Conservation (phyloP, 2,329 filamentous ascomycete genomes). For the Epichloe baconii region DNA sequence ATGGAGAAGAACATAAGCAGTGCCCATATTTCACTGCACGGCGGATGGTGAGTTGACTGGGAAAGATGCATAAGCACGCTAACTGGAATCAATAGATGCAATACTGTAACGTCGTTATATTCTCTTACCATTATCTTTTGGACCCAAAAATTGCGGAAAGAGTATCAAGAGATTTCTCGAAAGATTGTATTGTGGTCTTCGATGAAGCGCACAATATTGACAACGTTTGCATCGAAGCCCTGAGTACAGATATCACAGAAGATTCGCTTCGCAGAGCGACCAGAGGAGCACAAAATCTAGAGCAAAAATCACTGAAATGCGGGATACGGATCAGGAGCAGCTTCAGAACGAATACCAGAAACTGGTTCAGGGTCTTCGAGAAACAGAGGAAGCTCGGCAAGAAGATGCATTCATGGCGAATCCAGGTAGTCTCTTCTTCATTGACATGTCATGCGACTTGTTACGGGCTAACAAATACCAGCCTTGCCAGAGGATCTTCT, state of each 20-base stretch:
- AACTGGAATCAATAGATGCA: slow-evolving; percentile 54
- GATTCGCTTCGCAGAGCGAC: slow-evolving; percentile 87
- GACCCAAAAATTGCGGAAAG: slow-evolving; percentile 96
- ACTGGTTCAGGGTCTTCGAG: slow-evolving; percentile 78
- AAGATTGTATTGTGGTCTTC: slow-evolving; percentile 97
- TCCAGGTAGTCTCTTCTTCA: slow-evolving; percentile 35
- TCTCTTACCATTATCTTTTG: slow-evolving; percentile 95
- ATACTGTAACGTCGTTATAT: slow-evolving; percentile 98
- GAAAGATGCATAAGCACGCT: slow-evolving; percentile 4
- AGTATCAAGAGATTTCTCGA: slow-evolving; percentile 89
- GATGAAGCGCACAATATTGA: slow-evolving; percentile 99
- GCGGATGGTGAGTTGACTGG: slow-evolving; percentile 57
- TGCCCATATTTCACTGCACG: slow-evolving; percentile 95
- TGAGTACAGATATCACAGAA: slow-evolving; percentile 94
- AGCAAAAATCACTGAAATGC: slow-evolving; percentile 91
- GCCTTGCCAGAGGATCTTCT: slow-evolving; percentile 86
- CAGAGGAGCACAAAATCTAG: slow-evolving; percentile 78
- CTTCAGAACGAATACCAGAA: slow-evolving; percentile 92
- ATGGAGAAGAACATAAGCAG: slow-evolving; percentile 91
- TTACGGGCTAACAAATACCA: slow-evolving; percentile 14
- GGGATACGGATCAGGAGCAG: slow-evolving; percentile 87
- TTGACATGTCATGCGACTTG: not conserved
- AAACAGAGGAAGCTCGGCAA: slow-evolving; percentile 76
- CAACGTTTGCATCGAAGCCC: slow-evolving; percentile 95
- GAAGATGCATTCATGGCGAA: slow-evolving; percentile 98